These are phyloP conservation scores for Maudiozyma serrabonitensis DNA, from an alignment of 805 yeast genomes.

Conservation along the genomic window DNA sequence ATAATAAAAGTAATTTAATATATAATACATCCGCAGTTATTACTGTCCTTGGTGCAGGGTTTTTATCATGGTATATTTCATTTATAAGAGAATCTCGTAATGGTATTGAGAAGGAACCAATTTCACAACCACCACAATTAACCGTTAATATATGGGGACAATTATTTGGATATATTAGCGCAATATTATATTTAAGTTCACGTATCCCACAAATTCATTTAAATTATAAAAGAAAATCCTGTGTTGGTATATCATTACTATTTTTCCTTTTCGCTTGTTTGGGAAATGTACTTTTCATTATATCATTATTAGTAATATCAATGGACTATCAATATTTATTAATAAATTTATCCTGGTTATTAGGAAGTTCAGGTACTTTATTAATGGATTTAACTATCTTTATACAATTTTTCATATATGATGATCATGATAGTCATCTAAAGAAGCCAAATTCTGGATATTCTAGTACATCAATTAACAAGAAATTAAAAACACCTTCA, in stretches of 20 bases:
- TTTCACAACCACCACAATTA: neutral
- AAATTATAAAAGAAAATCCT: conserved; percentile 77
- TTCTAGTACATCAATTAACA: neutral
- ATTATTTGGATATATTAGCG: conserved; percentile 73
- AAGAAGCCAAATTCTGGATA: neutral
- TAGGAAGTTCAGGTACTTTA: conserved; percentile 85
- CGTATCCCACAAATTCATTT: conserved; percentile 85
- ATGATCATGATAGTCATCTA: conserved; percentile 2
- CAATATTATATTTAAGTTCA: conserved; percentile 70
- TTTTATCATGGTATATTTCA: conserved; percentile 75
- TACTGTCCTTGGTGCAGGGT: conserved; percentile 65
- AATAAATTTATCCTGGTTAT: conserved; percentile 85
- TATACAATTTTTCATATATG: conserved; percentile 75
- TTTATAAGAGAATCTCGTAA: conserved; percentile 34
- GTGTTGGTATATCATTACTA: conserved; percentile 90
- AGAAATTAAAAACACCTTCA: neutral
- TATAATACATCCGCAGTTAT: conserved; percentile 44
- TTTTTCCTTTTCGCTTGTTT: conserved; percentile 91
- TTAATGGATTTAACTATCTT: conserved; percentile 75
- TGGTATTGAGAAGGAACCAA: neutral
- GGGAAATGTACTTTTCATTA: conserved; percentile 86
- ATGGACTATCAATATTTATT: conserved; percentile 57
- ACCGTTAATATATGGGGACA: conserved; percentile 69
- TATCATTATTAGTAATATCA: conserved; percentile 71
- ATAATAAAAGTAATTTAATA: conserved; percentile 14